Evolutionary conservation across 2,329 filamentous ascomycete species (phyloP).

Genomic region (Xylariales sp.): DNA sequence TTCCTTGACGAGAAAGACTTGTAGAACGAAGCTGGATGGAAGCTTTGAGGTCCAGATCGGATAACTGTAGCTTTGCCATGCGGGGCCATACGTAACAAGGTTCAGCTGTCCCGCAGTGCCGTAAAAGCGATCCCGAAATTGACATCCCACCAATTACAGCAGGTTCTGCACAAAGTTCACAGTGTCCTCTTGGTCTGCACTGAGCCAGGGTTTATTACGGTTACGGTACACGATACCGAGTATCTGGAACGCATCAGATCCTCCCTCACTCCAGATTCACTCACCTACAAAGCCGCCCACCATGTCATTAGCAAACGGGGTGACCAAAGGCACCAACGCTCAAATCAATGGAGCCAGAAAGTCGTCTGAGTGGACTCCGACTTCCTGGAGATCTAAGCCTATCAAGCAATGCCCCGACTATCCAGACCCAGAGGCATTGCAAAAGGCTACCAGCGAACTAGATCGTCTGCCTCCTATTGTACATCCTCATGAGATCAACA

Average conservation of each 20-base stretch:
- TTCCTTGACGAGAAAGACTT: not conserved
- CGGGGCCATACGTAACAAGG: too few species aligned
- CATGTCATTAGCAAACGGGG: not conserved
- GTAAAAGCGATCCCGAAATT: too few species aligned
- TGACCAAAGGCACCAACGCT: not conserved
- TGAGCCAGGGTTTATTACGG: too few species aligned
- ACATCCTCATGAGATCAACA: slow-evolving; percentile 73
- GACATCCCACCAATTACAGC: too few species aligned
- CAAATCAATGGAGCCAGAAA: not conserved
- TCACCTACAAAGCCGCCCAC: not conserved
- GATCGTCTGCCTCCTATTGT: slow-evolving; percentile 70
- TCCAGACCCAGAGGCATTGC: slow-evolving; percentile 55
- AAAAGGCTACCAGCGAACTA: slow-evolving; percentile 60
- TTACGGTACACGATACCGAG: too few species aligned
- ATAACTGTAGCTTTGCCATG: too few species aligned
- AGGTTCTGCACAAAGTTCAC: too few species aligned
- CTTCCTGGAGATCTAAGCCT: slow-evolving; percentile 72
- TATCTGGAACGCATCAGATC: too few species aligned
- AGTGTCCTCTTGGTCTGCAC: too few species aligned
- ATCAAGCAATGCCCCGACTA: slow-evolving; percentile 75
- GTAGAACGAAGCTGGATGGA: not conserved
- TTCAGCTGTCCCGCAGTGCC: too few species aligned
- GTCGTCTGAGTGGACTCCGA: slow-evolving; percentile 49
- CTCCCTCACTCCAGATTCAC: not conserved
- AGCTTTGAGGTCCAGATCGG: too few species aligned